Evolutionary conservation across 2,329 filamentous ascomycete genomes (phyloP), one percentile per base, ranked within the genome.

Genomic region (Penicillium nordicum): DNA sequence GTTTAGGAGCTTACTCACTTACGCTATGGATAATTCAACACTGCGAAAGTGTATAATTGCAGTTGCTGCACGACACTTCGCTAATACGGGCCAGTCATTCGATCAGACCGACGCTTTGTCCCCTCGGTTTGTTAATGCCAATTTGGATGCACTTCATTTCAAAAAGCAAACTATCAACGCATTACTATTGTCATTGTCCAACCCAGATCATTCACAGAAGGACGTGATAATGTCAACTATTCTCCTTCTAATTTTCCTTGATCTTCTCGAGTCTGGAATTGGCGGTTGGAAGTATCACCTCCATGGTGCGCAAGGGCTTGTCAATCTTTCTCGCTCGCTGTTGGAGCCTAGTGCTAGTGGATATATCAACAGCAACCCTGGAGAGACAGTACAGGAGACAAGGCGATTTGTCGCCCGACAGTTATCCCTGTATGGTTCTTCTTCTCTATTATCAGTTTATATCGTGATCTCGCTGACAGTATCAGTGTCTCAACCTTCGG

Each of bases 121-220:
- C n/a, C 32, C 37, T 36, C 49, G 27, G 2, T 48, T 50, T 25
- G 29, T 41, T 12, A 53, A 61, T 23, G 53, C 60, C 8, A 50
- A 62, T 38, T 18, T 50, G 11, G 57, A 65, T 53, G 67, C 67
- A 12, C 51, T 69, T 9, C 45, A 38, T 16, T 69, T 61, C 57
- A 69, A 69, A 49, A 48, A 50, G 2, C 47, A 55, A 21, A 54
- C 65, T 10, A 68, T 69, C 10, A 38, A 55, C 23, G 50, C 48
- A 9, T 36, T 69, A 3, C 53, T 50, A 10, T 18, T 7, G 1
- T 38, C 59, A 2, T 41, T 69, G n/a, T 36, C 32, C 3, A 11
- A 56, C 16, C 18, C 32, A 25, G 25, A 25, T 4, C 5, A 6
- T 3, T 43, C 30, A 4, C 23, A 34, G 10, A 48, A 52, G 3